Conservation (phyloP, 345 rosid species). For the Arabis hirsuta region DNA sequence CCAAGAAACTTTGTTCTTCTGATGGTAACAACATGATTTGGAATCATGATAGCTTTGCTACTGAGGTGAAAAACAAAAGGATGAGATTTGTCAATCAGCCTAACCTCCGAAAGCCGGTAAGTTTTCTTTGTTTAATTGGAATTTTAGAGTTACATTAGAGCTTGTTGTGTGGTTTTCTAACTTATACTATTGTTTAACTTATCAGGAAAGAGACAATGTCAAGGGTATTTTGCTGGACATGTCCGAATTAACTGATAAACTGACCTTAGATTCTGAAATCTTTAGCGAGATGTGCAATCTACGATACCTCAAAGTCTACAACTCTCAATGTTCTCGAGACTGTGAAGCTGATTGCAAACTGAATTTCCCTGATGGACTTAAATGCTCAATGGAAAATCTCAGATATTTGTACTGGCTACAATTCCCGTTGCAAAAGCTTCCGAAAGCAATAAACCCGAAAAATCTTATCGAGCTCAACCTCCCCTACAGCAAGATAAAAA, state of each 20-base stretch:
- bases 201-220: slow-evolving; percentile 25
- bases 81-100: background rate
- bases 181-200: background rate
- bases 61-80: background rate
- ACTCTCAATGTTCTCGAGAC: background rate
- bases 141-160: too few relatives aligned
- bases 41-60: slow-evolving; percentile 29
- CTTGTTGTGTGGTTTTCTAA: background rate
- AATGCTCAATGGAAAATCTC: slow-evolving; percentile 13
- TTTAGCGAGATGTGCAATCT: slow-evolving; percentile 40
- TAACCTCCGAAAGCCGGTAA: background rate
- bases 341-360: slow-evolving; percentile 4
- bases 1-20: background rate
- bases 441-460: slow-evolving; percentile 15
- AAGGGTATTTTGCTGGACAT: slow-evolving; percentile 31
- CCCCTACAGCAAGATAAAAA: slow-evolving; percentile 13
- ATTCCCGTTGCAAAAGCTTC: slow-evolving; percentile 30
- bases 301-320: slow-evolving; percentile 29
- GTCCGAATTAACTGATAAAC: background rate
- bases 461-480: slow-evolving; percentile 30
- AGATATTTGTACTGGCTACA: slow-evolving; percentile 30
- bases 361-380: slow-evolving; percentile 12
- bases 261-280: background rate
- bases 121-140: background rate
- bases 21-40: background rate